phyloP scores from a whole-genome alignment of 2,329 filamentous ascomycete species.

The Cryphonectria nitschkei region DNA sequence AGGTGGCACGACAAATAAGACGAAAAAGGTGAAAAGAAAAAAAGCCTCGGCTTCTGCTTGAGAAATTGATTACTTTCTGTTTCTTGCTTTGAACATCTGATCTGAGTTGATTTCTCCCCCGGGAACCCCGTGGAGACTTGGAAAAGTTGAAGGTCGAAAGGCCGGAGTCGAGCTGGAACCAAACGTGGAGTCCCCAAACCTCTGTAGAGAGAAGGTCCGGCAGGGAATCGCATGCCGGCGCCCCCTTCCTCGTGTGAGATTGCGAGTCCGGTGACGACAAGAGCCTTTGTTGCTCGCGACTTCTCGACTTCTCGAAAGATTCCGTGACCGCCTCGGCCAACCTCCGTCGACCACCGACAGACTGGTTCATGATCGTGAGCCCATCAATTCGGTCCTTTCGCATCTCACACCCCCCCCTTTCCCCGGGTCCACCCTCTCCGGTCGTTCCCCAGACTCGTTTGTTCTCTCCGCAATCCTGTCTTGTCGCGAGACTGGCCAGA shows the following conservation, averaged over 20 bases:
- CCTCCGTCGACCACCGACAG: constrained; percentile 21
- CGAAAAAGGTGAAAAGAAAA: neutral
- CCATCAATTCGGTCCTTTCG: constrained; percentile 27
- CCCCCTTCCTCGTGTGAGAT: constrained; percentile 1
- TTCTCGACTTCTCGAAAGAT: constrained; percentile 2
- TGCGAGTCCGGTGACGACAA: constrained; percentile 7
- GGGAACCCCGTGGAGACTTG: neutral
- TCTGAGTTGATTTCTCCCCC: neutral
- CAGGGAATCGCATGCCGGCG: constrained; percentile 8
- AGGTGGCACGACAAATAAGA: neutral
- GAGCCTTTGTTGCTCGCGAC: neutral
- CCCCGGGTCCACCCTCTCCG: constrained; percentile 18
- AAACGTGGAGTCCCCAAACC: neutral
- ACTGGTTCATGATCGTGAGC: constrained; percentile 16
- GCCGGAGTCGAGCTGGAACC: neutral
- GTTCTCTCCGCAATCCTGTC: constrained; percentile 7
- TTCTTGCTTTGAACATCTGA: neutral
- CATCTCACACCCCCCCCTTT: neutral
- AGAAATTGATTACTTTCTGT: neutral
- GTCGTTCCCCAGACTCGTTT: constrained; percentile 18
- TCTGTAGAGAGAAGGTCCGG: neutral
- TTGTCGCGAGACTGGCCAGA: neutral
- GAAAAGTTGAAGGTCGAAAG: neutral
- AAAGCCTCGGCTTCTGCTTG: neutral
- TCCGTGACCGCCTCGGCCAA: constrained; percentile 10